Conservation (phyloP, 768 basidiomycete species). For the Melanogaster broomeanus region DNA sequence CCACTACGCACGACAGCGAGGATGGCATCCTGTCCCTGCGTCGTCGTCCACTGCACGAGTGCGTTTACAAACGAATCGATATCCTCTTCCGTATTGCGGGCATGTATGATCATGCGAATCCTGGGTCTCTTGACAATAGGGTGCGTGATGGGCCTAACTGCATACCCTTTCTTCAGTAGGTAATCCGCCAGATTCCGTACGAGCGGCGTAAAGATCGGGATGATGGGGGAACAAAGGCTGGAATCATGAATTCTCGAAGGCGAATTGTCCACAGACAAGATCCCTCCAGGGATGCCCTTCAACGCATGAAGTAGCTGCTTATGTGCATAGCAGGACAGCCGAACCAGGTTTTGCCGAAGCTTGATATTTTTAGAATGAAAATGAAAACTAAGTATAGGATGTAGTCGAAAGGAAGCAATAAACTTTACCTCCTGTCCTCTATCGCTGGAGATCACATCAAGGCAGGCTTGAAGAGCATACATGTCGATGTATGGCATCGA, state of each 20-base stretch:
- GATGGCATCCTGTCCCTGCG: neutral
- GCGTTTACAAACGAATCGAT: constrained; percentile 11
- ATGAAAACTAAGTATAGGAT: neutral
- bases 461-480: constrained; percentile 44
- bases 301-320: too few relatives aligned
- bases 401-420: neutral
- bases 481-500: constrained; percentile 20
- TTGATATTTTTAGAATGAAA: neutral
- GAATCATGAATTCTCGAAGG: neutral
- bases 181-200: constrained; percentile 15
- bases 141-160: constrained; percentile 7
- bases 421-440: constrained; percentile 19
- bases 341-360: too few relatives aligned
- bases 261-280: constrained; percentile 3
- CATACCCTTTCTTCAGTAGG: constrained; percentile 16
- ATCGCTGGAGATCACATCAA: constrained; percentile 11
- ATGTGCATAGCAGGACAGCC: too few relatives aligned
- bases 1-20: too few relatives aligned
- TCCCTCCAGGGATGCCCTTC: too few relatives aligned
- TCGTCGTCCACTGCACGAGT: constrained; percentile 12
- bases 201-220: constrained; percentile 16
- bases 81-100: constrained; percentile 16
- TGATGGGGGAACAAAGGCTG: constrained; percentile 16
- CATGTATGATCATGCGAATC: constrained; percentile 18
- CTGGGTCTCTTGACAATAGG: constrained; percentile 15